A percentile compares a stretch with the other conserved stretches of the same genome.
phyloP scores from a whole-genome alignment of 1,139 yeast genomes.

The Keqinozyma sinolaborantium region DNA sequence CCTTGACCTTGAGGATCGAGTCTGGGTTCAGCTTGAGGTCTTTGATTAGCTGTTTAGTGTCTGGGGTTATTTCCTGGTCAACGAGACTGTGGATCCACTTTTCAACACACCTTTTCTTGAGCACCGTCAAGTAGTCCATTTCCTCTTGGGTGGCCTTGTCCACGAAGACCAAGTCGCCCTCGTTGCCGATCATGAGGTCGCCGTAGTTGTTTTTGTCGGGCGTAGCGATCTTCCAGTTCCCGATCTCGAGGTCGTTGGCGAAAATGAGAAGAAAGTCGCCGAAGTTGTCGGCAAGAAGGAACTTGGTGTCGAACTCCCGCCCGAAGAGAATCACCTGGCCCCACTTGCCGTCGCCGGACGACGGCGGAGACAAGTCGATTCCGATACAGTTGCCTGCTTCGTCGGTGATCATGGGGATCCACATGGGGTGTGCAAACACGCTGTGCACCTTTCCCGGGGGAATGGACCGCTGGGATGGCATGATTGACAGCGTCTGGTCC shows the following conservation, averaged over 20 bases:
- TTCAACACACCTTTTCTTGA: constrained; percentile 33
- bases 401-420: constrained; percentile 91
- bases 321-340: constrained; percentile 91
- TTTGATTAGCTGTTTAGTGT: constrained; percentile 17
- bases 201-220: constrained; percentile 43
- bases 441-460: constrained; percentile 73
- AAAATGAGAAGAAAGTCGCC: constrained; percentile 77
- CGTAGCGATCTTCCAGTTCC: constrained; percentile 65
- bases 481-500: neutral
- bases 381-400: constrained; percentile 88
- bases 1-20: constrained; percentile 15
- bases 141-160: constrained; percentile 46
- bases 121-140: constrained; percentile 62
- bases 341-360: constrained; percentile 51
- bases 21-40: constrained; percentile 20
- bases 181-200: constrained; percentile 56
- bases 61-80: constrained; percentile 10
- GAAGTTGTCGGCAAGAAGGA: constrained; percentile 75
- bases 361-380: constrained; percentile 82
- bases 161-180: constrained; percentile 68
- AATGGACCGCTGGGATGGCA: constrained; percentile 62
- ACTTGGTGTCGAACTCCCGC: constrained; percentile 83
- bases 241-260: constrained; percentile 80
- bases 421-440: constrained; percentile 78
- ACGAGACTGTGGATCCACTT: constrained; percentile 27